Evolutionary conservation across 106 monocot species (phyloP).

Genomic region (Dioscorea zingiberensis): DNA sequence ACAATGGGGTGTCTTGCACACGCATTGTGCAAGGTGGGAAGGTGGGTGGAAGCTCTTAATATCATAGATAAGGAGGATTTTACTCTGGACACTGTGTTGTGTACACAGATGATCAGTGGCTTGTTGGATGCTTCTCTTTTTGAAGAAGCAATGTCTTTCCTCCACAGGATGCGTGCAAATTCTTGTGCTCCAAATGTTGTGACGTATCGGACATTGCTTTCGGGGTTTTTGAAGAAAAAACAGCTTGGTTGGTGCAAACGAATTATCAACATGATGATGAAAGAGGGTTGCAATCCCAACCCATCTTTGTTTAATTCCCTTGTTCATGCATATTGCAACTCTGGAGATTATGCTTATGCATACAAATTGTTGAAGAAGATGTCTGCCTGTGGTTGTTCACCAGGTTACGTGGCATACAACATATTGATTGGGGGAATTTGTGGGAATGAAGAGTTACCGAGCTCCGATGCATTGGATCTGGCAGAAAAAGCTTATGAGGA

Average conservation of each 20-base stretch:
- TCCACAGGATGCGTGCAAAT: constrained; percentile 75
- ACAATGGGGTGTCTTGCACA: constrained; percentile 69
- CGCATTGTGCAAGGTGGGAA: constrained; percentile 72
- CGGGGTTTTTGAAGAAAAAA: constrained; percentile 73
- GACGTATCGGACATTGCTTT: constrained; percentile 78
- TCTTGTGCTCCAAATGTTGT: constrained; percentile 70
- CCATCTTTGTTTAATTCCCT: constrained; percentile 78
- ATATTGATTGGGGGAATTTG: constrained; percentile 92
- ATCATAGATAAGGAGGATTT: constrained; percentile 75
- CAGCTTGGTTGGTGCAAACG: constrained; percentile 99
- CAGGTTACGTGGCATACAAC: constrained; percentile 87
- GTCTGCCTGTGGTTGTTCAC: constrained; percentile 46
- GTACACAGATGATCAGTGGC: constrained; percentile 88
- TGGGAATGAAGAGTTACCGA: constrained; percentile 45
- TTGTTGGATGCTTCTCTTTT: constrained; percentile 89
- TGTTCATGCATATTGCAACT: constrained; percentile 71
- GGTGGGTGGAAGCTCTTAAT: constrained; percentile 79
- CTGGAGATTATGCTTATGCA: constrained; percentile 70
- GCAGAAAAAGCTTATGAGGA: constrained; percentile 76
- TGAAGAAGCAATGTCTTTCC: constrained; percentile 84
- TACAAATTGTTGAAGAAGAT: constrained; percentile 84
- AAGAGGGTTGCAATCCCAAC: constrained; percentile 75
- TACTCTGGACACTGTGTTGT: constrained; percentile 67
- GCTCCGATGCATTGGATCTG: constrained; percentile 38
- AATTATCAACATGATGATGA: constrained; percentile 81